Evolutionary conservation across 2,329 filamentous ascomycete genomes (phyloP), one percentile per base, ranked within the genome.

Genomic region (Onygenales sp.): DNA sequence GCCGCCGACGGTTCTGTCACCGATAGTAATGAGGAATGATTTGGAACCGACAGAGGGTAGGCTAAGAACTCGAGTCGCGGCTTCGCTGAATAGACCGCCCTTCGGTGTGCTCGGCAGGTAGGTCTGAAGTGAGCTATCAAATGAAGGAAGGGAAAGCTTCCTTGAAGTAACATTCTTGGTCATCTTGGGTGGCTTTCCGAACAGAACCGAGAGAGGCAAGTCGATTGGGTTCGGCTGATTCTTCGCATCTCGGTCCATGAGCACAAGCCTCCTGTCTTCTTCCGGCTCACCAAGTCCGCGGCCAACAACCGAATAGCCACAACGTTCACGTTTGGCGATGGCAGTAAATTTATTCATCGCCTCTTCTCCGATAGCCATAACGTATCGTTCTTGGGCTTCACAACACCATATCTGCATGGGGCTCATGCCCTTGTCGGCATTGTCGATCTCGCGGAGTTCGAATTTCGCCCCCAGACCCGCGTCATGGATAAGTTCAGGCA

Each of bases 321-420:
- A 97, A 52, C 91, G 83, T 68, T 98, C 93, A 66, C 93, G 82
- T 57, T 85, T 80, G 68, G 74, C 77, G 61, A 98, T 77, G 71
- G 84, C 73, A 59, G 77, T 79, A 70, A 86, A 86, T 21, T 75
- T 74, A 62, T 92, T 90, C 64, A 97, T 80, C 51, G 84, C 79
- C 17, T 93, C 85, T 50, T 83, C 81, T 56, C 91, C 89, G 57
- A 98, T 83, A 7, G 94, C 84, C 62, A 98, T 76, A 6, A 98
- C 93, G 63, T 98, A 98, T 67, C 93, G 81, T 71, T 98, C 93
- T 67, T 98, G 93, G 0, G 93, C 89, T 69, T 97, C 92, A 62
- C 92, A 95, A 70, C 93, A 96, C 91, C 92, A 97, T 46, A 98
- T 95, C 67, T 97, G 88, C 54, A 98, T 81, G 17, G 93, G 93